Percentiles rank a stretch among this genome's conserved stretches.
phyloP scores from a whole-genome alignment of 768 basidiomycete species.

The Phlegmacium glaucopus region DNA sequence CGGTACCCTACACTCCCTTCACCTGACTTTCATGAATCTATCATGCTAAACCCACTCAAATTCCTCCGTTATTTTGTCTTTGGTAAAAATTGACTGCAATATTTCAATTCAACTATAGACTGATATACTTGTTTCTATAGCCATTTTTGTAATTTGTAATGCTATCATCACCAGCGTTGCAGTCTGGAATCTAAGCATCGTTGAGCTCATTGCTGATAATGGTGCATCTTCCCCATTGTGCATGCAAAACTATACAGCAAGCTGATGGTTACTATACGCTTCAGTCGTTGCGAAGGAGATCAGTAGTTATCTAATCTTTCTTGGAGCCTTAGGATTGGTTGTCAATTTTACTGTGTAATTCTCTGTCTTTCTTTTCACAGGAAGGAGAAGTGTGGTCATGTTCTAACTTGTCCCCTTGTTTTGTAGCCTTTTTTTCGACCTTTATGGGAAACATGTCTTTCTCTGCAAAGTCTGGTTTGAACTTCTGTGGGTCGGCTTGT shows the following conservation, averaged over 20 bases:
- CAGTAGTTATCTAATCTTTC: constrained; percentile 57
- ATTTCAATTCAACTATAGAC: constrained; percentile 1
- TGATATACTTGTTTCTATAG: constrained; percentile 29
- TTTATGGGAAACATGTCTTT: constrained; percentile 46
- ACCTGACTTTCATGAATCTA: constrained; percentile 28
- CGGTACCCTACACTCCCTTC: constrained; percentile 32
- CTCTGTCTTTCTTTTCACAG: background rate
- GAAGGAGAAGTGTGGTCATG: background rate
- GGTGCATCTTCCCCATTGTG: constrained; percentile 30
- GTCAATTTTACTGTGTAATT: constrained; percentile 60
- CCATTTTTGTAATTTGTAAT: constrained; percentile 59
- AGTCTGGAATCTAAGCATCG: constrained; percentile 65
- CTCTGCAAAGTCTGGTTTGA: constrained; percentile 73
- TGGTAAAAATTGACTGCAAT: constrained; percentile 35
- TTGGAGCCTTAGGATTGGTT: constrained; percentile 56
- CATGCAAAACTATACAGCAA: background rate
- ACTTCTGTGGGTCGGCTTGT: constrained; percentile 54
- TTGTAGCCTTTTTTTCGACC: constrained; percentile 60
- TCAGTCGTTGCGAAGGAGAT: constrained; percentile 36
- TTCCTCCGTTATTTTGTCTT: constrained; percentile 58
- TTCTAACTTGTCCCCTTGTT: background rate
- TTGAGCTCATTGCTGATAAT: constrained; percentile 28
- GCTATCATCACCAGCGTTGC: constrained; percentile 62
- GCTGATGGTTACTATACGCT: background rate
- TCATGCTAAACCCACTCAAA: constrained; percentile 45